Conservation (phyloP, 2,329 filamentous ascomycete species). For the Pseudogymnoascus sp. region DNA sequence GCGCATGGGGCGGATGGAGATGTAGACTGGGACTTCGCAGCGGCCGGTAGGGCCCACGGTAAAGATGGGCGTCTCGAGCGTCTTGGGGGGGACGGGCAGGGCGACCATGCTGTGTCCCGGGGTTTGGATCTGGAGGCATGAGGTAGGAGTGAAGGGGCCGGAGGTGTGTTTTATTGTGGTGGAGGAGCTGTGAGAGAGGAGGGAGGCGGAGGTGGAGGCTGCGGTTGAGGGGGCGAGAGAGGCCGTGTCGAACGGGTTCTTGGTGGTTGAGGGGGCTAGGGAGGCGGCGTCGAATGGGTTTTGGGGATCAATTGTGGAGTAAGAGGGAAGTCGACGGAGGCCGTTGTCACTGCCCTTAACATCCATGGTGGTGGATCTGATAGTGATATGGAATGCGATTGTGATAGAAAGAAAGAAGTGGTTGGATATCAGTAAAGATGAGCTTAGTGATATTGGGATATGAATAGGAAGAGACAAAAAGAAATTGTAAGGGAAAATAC, state of each 20-base stretch:
- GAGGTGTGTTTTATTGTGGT: constrained; percentile 11
- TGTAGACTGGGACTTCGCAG: constrained; percentile 39
- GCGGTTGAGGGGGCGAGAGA: neutral
- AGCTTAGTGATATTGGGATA: neutral
- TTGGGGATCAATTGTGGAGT: neutral
- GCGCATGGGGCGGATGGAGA: constrained; percentile 41
- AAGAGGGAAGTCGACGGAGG: neutral
- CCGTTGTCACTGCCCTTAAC: neutral
- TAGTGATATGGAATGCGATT: neutral
- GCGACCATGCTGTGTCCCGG: constrained; percentile 37
- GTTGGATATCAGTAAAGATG: neutral
- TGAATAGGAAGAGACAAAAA: neutral
- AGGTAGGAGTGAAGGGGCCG: constrained; percentile 35
- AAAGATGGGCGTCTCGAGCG: constrained; percentile 39
- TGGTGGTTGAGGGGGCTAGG: neutral
- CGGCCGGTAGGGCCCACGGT: constrained; percentile 30
- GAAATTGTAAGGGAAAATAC: neutral
- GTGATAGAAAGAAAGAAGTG: neutral
- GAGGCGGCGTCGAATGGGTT: neutral
- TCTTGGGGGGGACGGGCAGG: constrained; percentile 34
- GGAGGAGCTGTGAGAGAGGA: constrained; percentile 7
- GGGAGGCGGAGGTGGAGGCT: neutral
- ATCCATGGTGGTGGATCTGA: neutral
- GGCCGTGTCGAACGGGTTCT: constrained; percentile 1
- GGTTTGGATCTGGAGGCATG: constrained; percentile 42